phyloP scores from a whole-genome alignment of 2,329 filamentous ascomycete genomes.

The Lachnellula suecica region DNA sequence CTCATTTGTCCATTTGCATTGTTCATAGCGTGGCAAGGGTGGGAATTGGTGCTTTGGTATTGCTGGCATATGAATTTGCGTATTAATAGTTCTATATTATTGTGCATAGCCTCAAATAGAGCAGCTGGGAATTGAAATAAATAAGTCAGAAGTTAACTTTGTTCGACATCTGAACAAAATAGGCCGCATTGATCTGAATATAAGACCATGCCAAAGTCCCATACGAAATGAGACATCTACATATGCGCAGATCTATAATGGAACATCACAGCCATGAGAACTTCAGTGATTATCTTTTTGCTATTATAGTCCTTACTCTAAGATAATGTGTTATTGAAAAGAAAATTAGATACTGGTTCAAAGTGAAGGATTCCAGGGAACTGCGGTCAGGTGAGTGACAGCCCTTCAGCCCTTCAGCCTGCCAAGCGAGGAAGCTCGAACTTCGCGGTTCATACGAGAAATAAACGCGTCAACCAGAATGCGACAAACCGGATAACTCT shows the following conservation, averaged over 20 bases:
- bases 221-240: no score
- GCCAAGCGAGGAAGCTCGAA: neutral
- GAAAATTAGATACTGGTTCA: no score
- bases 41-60: conserved; percentile 17
- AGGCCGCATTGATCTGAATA: no score
- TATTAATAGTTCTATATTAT: conserved; percentile 2
- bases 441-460: neutral
- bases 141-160: neutral
- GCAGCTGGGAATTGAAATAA: neutral
- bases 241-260: no score
- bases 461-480: conserved; percentile 22
- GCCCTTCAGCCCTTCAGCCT: no score
- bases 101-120: conserved; percentile 10
- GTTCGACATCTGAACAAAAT: no score
- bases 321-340: no score
- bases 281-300: no score
- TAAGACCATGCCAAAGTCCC: no score
- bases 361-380: no score
- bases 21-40: conserved; percentile 14
- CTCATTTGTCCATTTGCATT: conserved; percentile 20
- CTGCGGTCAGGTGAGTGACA: neutral
- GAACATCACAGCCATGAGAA: no score
- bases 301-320: no score
- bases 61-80: conserved; percentile 7
- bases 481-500: conserved; percentile 18